Base-by-base conservation (phyloP, 1,284 basidiomycete species). In the Cyathus olla region DNA sequence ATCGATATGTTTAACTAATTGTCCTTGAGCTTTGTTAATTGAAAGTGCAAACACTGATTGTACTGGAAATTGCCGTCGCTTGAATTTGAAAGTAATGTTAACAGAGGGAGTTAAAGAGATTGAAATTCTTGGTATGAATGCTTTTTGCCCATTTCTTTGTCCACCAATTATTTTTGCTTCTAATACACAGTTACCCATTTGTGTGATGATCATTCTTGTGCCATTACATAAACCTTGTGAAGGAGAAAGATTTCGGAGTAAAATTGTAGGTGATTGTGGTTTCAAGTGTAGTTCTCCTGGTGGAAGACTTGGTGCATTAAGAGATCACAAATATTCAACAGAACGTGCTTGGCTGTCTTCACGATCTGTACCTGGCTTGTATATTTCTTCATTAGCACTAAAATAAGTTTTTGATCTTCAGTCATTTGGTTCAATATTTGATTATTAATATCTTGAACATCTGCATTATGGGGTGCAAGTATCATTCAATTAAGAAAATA, bases 401-500 rank as follows among this genome's bases (percentile, higher is more conserved):
- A 51, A 39, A 57, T 66, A 68, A 65, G 52, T 13, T 59, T 40
- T 27, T 49, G 39, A 24, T 67, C 57, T 4, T 74, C 76, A 42
- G 72, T 66, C 22, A 76, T 61, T 37, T 60, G 54, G 3, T 55
- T 40, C 2, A 79, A 66, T 21, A 78, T 62, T 6, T 29, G 24
- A 17, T 56, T 15, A 60, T 80, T 79, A 37, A 76, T 39, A 10
- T 62, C 64, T 62, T 72, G 60, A 11, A 79, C 74, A 66, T 76
- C 72, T 57, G 65, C 61, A 63, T 80, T 79, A 2, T 61, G 49
- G 5, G 67, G 24, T 17, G 69, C 49, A 9, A 79, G 68, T 37
- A 79, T 76, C 0, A 63, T 68, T 8, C 68, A 64, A 4, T 75
- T 64, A 4, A 68, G 35, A 51, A 75, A 77, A 61, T 75, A 77